A percentile compares a stretch with the other conserved stretches of the same genome.
These are phyloP conservation scores for Trichomonas gallinae DNA, from an alignment of 208 protist genomes.

Conservation along the genomic window DNA sequence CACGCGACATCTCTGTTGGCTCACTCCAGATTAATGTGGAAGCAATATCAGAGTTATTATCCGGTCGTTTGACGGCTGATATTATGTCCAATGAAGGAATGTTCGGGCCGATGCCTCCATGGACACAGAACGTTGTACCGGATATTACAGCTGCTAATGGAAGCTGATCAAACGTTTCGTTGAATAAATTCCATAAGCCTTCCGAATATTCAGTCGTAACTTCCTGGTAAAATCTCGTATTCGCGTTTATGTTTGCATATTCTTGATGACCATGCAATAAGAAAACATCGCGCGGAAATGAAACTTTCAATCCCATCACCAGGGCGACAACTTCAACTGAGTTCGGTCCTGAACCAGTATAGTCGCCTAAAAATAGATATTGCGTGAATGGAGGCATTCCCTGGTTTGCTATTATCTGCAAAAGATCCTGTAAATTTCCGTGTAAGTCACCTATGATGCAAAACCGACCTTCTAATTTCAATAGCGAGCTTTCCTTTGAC, in stretches of 20 bases:
- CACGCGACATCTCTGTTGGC: neutral
- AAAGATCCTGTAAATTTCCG: neutral
- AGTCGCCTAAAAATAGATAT: neutral
- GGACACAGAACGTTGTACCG: neutral
- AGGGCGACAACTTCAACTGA: neutral
- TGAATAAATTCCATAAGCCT: neutral
- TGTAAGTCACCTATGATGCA: neutral
- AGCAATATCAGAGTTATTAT: neutral
- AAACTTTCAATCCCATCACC: neutral
- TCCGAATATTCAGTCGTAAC: slow-evolving; percentile 29
- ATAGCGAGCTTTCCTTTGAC: neutral
- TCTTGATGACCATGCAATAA: neutral
- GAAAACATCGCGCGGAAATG: neutral
- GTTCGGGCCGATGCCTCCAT: neutral
- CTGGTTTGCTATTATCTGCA: neutral
- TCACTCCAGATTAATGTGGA: neutral
- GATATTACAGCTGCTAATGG: neutral
- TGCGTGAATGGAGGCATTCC: neutral
- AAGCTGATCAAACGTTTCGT: neutral
- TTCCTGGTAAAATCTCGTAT: neutral
- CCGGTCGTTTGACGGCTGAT: neutral
- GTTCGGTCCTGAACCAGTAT: neutral
- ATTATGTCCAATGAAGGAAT: neutral
- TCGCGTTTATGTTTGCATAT: neutral
- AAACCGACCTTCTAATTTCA: neutral